These are phyloP conservation scores for Penicillium concentricum DNA, from an alignment of 2,329 filamentous ascomycete genomes.

Conservation along the genomic window DNA sequence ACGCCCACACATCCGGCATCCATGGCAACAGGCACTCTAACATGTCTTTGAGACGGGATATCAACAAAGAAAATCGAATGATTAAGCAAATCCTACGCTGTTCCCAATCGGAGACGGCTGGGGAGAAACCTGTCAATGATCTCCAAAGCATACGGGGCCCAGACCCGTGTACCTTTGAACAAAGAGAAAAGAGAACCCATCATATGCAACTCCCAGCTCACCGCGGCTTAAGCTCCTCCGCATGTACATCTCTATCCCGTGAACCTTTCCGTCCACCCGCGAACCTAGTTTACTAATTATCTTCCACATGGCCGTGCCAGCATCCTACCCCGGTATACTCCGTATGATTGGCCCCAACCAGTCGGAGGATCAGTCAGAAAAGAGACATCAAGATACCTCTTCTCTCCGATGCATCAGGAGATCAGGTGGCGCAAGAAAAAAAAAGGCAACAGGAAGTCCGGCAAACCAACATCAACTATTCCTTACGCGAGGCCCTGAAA, in stretches of 20 bases:
- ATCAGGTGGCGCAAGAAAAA: constrained; percentile 15
- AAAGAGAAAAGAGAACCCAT: constrained; percentile 5
- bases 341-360: constrained; percentile 1
- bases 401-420: constrained; percentile 15
- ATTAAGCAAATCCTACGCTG: background rate
- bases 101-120: background rate
- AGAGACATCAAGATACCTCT: background rate
- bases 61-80: constrained; percentile 1
- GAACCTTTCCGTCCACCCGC: constrained; percentile 20
- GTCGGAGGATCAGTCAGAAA: constrained; percentile 13
- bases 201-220: constrained; percentile 7
- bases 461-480: constrained; percentile 11
- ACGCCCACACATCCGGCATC: background rate
- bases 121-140: background rate
- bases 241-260: constrained; percentile 7
- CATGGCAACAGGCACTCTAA: constrained; percentile 4
- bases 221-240: constrained; percentile 14
- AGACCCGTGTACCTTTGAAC: constrained; percentile 5
- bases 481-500: constrained; percentile 8
- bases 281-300: constrained; percentile 19
- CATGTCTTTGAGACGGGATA: background rate
- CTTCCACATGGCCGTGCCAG: background rate
- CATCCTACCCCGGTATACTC: background rate
- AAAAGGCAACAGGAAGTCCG: constrained; percentile 14
- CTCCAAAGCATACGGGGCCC: background rate